phyloP scores from a whole-genome alignment of 495 filamentous ascomycete genomes.

The Friedmanniomyces simplex region DNA sequence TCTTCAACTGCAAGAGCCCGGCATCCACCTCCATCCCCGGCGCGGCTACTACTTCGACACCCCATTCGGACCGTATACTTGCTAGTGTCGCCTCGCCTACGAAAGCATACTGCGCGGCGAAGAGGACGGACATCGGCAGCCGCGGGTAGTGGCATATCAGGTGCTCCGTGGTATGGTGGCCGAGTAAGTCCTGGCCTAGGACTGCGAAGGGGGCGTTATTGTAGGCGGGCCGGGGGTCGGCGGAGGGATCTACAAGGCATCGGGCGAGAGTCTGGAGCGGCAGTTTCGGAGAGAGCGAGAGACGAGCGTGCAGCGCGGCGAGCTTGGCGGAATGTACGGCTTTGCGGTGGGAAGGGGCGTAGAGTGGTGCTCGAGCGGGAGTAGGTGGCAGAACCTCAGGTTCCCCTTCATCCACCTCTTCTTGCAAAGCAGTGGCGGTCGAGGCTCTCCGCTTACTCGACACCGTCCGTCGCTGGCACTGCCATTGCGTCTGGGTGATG shows the following conservation, averaged over 20 bases:
- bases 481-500: conserved; percentile 12
- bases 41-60: conserved; percentile 69
- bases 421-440: neutral
- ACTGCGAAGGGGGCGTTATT: conserved; percentile 75
- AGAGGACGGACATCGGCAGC: conserved; percentile 71
- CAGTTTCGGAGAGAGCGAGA: conserved; percentile 68
- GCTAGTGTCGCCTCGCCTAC: conserved; percentile 60
- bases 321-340: conserved; percentile 79
- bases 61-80: conserved; percentile 70
- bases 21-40: conserved; percentile 89
- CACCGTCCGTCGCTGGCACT: neutral
- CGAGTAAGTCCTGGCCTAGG: conserved; percentile 70
- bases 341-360: conserved; percentile 15
- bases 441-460: conserved; percentile 7
- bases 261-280: conserved; percentile 80
- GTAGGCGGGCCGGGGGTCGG: conserved; percentile 62
- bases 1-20: conserved; percentile 74
- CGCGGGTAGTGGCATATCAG: conserved; percentile 81
- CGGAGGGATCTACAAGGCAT: conserved; percentile 71
- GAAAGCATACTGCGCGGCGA: conserved; percentile 74
- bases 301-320: conserved; percentile 82
- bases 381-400: neutral
- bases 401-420: neutral
- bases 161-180: conserved; percentile 78
- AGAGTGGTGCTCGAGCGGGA: no score